Conservation (phyloP, 345 rosid genomes). For the Lumnitzera racemosa region DNA sequence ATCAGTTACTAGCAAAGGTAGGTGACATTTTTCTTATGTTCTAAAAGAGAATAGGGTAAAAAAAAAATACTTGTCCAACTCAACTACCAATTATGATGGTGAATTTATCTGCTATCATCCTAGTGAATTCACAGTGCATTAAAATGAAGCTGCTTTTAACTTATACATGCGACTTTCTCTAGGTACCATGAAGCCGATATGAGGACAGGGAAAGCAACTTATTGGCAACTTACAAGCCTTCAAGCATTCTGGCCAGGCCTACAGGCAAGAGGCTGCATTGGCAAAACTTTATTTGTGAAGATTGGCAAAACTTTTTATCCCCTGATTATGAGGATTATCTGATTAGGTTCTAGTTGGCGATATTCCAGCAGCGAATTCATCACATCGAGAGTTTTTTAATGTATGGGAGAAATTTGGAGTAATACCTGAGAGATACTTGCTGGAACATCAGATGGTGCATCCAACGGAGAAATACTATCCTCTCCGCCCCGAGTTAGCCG, state of each 20-base stretch:
- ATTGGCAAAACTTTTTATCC: conserved; percentile 13
- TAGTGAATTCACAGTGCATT: too few species aligned
- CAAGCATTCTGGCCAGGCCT: conserved; percentile 99
- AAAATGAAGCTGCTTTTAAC: too few species aligned
- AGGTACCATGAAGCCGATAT: conserved; percentile 99
- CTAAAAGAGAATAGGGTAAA: too few species aligned
- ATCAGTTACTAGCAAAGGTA: too few species aligned
- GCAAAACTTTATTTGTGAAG: background rate
- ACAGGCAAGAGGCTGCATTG: conserved; percentile 44
- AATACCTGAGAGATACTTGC: conserved; percentile 85
- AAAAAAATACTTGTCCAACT: too few species aligned
- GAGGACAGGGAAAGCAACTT: conserved; percentile 92
- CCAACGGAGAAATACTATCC: conserved; percentile 97
- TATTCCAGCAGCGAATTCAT: conserved; percentile 75
- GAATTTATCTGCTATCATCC: too few species aligned
- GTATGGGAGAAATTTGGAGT: conserved; percentile 92
- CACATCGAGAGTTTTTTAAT: conserved; percentile 79
- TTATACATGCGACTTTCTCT: too few species aligned
- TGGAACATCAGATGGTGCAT: conserved; percentile 81
- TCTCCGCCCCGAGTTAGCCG: conserved; percentile 89
- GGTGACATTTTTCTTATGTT: too few species aligned
- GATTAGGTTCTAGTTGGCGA: conserved; percentile 93
- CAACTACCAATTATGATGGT: too few species aligned
- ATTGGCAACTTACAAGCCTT: conserved; percentile 99
- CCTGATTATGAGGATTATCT: conserved; percentile 16